Conservation (phyloP, 2,329 filamentous ascomycete genomes). For the Fusarium odoratissimum region DNA sequence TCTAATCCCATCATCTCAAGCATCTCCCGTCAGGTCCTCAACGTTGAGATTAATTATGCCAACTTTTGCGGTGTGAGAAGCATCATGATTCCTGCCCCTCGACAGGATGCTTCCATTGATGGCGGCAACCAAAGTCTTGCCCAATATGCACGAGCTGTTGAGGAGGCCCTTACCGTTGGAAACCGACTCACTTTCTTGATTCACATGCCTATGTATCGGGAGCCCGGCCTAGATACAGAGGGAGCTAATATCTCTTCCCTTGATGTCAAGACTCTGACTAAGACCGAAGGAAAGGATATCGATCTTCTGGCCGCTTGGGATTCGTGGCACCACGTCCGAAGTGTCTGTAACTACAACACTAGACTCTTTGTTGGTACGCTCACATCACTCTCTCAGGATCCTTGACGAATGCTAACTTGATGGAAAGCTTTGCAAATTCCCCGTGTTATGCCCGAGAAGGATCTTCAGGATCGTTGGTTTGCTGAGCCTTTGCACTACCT, state of each 20-base stretch:
- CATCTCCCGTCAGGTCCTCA: conserved; percentile 89
- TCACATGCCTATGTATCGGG: conserved; percentile 85
- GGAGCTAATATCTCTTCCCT: conserved; percentile 63
- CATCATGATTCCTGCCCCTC: conserved; percentile 84
- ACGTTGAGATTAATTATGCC: conserved; percentile 92
- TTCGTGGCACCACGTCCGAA: conserved; percentile 89
- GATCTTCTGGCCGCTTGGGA: conserved; percentile 90
- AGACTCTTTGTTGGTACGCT: conserved; percentile 85
- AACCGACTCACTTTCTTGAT: conserved; percentile 84
- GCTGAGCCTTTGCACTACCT: conserved; percentile 74
- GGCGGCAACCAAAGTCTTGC: conserved; percentile 65
- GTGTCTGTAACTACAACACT: conserved; percentile 84
- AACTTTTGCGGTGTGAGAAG: conserved; percentile 92
- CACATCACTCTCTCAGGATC: no score
- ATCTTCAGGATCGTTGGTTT: conserved; percentile 75
- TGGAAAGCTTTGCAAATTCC: conserved; percentile 67
- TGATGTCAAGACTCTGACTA: conserved; percentile 48
- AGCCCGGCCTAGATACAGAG: conserved; percentile 68
- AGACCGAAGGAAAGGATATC: conserved; percentile 58
- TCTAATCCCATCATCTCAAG: conserved; percentile 84
- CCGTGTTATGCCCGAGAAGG: conserved; percentile 66
- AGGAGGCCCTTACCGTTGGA: conserved; percentile 80
- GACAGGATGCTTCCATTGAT: conserved; percentile 67
- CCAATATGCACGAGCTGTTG: conserved; percentile 86
- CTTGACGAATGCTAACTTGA: neutral